Evolutionary conservation across 2,329 filamentous ascomycete species (phyloP).

Genomic region (Xylariaceae sp.): DNA sequence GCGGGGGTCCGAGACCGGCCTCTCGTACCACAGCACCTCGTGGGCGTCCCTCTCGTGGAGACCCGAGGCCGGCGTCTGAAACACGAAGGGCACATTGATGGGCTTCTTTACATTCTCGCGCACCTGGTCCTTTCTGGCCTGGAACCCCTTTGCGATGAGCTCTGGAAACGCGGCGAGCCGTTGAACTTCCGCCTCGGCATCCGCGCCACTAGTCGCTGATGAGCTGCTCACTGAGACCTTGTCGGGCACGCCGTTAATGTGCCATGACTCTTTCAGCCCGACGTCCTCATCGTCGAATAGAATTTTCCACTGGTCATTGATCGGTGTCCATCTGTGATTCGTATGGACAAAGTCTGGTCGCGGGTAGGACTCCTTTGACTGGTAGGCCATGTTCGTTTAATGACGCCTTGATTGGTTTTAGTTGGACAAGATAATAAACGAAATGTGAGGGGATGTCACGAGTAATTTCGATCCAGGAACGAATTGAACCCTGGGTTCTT

Average conservation of each 20-base stretch:
- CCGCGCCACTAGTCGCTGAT: conserved; percentile 25
- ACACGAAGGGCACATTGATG: conserved; percentile 70
- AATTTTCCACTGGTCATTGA: conserved; percentile 70
- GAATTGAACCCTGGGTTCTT: background rate
- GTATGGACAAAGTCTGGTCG: conserved; percentile 69
- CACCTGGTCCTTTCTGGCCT: conserved; percentile 37
- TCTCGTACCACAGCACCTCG: conserved; percentile 73
- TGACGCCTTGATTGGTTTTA: background rate
- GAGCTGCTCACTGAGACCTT: conserved; percentile 43
- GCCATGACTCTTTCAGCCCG: conserved; percentile 61
- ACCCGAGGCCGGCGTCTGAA: conserved; percentile 68
- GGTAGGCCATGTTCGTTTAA: conserved; percentile 38
- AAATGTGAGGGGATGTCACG: background rate
- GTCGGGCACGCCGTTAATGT: conserved; percentile 56
- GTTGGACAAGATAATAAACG: background rate
- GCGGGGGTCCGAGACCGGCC: conserved; percentile 57
- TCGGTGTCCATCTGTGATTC: conserved; percentile 62
- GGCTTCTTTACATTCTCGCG: conserved; percentile 53
- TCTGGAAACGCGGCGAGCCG: conserved; percentile 58
- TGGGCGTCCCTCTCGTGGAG: conserved; percentile 68
- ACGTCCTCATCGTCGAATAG: conserved; percentile 69
- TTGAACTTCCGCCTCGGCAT: conserved; percentile 49
- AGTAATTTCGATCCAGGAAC: background rate
- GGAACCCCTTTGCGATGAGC: conserved; percentile 54
- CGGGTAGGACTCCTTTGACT: conserved; percentile 56